phyloP scores from a whole-genome alignment of 257 asterid genomes.

The Solanum peruvianum region DNA sequence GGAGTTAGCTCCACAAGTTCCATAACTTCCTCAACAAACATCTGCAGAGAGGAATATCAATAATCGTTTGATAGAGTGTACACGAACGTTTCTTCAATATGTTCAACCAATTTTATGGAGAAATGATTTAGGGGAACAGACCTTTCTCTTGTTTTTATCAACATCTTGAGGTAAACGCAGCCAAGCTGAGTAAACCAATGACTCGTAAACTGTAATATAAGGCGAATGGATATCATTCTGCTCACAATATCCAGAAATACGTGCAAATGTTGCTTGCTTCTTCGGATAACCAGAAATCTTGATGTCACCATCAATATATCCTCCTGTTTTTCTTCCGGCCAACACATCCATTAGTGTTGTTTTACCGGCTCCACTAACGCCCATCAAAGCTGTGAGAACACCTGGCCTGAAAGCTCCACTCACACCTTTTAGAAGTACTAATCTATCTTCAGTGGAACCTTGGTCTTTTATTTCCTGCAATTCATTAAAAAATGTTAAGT shows the following conservation, averaged over 20 bases:
- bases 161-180: constrained; percentile 42
- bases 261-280: constrained; percentile 55
- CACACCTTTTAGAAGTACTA: constrained; percentile 45
- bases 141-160: constrained; percentile 32
- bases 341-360: constrained; percentile 68
- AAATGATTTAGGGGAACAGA: neutral
- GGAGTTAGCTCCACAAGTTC: constrained; percentile 48
- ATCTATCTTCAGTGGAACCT: constrained; percentile 34
- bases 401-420: constrained; percentile 67
- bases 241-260: constrained; percentile 61
- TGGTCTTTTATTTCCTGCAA: constrained; percentile 53
- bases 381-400: constrained; percentile 57
- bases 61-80: no score
- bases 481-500: neutral
- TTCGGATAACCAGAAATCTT: constrained; percentile 55
- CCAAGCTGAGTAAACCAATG: constrained; percentile 61
- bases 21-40: constrained; percentile 49
- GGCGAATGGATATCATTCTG: constrained; percentile 69
- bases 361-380: constrained; percentile 73
- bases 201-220: constrained; percentile 44
- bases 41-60: constrained; percentile 9
- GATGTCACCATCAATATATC: constrained; percentile 44
- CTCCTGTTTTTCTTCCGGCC: constrained; percentile 66
- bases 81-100: neutral
- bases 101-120: neutral